A percentile compares a stretch with the other conserved stretches of the same genome.
Evolutionary conservation across 192 early-diverging fungal genomes (phyloP).

Genomic region (Podila clonocystis): DNA sequence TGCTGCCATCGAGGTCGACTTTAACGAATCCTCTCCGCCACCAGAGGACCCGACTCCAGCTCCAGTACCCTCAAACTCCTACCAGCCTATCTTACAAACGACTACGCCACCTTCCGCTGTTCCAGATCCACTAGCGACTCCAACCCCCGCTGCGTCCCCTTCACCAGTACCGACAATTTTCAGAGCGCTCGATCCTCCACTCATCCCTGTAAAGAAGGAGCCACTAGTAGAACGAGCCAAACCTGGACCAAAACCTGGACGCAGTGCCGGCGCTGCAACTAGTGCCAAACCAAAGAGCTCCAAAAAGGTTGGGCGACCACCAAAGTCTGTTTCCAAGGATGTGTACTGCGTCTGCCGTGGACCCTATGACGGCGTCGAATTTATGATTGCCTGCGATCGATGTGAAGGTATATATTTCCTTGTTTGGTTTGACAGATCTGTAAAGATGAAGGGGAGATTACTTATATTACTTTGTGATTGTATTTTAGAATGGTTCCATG

Average conservation of each 20-base stretch:
- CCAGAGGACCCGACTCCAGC: background rate
- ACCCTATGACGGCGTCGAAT: slow-evolving; percentile 62
- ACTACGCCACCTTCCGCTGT: background rate
- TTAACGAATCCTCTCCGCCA: slow-evolving; percentile 11
- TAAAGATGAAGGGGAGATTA: background rate
- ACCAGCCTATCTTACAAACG: background rate
- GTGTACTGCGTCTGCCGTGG: slow-evolving; percentile 63
- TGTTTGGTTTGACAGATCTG: background rate
- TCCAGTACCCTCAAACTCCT: too few species aligned
- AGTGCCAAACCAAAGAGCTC: slow-evolving; percentile 20
- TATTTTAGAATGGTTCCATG: slow-evolving; percentile 68
- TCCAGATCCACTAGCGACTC: background rate
- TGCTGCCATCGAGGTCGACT: slow-evolving; percentile 29
- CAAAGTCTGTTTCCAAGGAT: slow-evolving; percentile 38
- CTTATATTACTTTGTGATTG: too few species aligned
- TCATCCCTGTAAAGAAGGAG: slow-evolving; percentile 15
- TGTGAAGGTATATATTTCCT: slow-evolving; percentile 55
- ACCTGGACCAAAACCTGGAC: slow-evolving; percentile 1
- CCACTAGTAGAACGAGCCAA: background rate
- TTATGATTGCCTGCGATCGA: slow-evolving; percentile 66
- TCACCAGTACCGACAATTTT: background rate
- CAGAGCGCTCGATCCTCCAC: background rate
- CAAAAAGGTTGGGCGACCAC: slow-evolving; percentile 29
- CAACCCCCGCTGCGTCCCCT: too few species aligned
- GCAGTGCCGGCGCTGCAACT: slow-evolving; percentile 1